Base-by-base conservation (phyloP, 2,329 filamentous ascomycete genomes). In the Penicillium nordicum region DNA sequence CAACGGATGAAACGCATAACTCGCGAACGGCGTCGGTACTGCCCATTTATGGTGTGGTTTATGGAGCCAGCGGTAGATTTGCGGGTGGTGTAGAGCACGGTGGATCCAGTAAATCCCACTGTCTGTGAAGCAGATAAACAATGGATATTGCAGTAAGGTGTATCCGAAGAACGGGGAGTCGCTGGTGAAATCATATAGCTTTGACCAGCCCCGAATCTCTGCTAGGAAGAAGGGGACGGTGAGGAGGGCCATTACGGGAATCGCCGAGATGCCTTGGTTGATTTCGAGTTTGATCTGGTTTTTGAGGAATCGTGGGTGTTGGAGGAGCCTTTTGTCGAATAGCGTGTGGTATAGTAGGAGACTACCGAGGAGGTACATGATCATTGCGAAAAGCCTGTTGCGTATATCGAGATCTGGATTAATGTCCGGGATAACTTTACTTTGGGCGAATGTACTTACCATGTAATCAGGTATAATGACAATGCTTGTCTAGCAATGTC, bases 1-100 rank as follows among this genome's bases (percentile, higher is more conserved):
- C 43, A 97, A 72, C 0, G 93, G 92, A 78, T 97, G 91, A 82
- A 97, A 97, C 51, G 93, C 93, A 71, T 96, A 89, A 67, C 88
- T 91, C 23, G 93, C 92, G 73, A 85, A 97, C 0, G 93, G 93
- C 0, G 91, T 96, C 9, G 93, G 92, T 88, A 97, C 94, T 76
- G 97, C 96, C 93, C 93, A 97, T 80, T 96, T 97, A 84, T 97
- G 93, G 77, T 97, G 93, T 61, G 91, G 88, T 83, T 97, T 97
- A 83, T 97, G 93, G 45, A 97, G 82, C 66, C 80, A 80, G 79
- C 92, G 94, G 83, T 97, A 97, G 63, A 94, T 70, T 34, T 76
- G 69, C 5, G 89, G 89, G 73, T 91, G 86, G 76, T 96, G 92
- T 58, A 94, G 82, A 48, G 84, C 87, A 48, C 91, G 88, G 78